Evolutionary conservation across 345 rosid species (phyloP).

Genomic region (Geranium brycei): DNA sequence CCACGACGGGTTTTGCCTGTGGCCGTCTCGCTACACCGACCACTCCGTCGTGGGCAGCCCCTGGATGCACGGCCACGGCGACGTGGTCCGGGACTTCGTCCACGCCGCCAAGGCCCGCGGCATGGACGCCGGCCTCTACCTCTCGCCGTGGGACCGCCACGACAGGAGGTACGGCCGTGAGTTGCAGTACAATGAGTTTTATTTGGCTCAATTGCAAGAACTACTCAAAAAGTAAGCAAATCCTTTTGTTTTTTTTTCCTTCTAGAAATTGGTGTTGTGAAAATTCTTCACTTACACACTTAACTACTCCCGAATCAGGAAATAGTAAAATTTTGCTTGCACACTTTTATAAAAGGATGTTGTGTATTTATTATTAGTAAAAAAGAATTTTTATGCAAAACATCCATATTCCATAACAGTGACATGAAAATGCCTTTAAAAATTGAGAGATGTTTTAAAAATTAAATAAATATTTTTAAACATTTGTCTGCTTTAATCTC

Average conservation of each 20-base stretch:
- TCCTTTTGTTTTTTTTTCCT: too few relatives aligned
- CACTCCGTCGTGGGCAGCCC: conserved; percentile 50
- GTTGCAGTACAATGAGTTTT: conserved; percentile 53
- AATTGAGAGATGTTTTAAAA: not conserved
- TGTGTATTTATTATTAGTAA: too few relatives aligned
- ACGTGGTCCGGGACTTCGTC: conserved; percentile 47
- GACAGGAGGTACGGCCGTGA: conserved; percentile 46
- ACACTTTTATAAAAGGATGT: too few relatives aligned
- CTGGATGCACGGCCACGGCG: conserved; percentile 50
- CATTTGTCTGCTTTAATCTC: too few relatives aligned
- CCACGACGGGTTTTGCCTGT: conserved; percentile 71
- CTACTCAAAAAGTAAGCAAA: conserved; percentile 31
- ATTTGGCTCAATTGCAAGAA: conserved; percentile 61
- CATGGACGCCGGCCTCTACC: conserved; percentile 46
- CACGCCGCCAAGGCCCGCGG: conserved; percentile 28
- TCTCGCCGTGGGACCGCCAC: conserved; percentile 73
- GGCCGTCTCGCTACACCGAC: conserved; percentile 57
- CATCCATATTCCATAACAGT: too few relatives aligned
- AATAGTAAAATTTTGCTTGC: too few relatives aligned
- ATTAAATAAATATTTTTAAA: too few relatives aligned
- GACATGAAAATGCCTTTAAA: too few relatives aligned
- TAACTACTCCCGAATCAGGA: too few relatives aligned
- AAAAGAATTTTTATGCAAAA: too few relatives aligned
- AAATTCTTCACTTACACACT: too few relatives aligned
- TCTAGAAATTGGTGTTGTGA: too few relatives aligned